Base-by-base conservation (phyloP, 805 yeast species). In the Saccharomyces cerevisiae region DNA sequence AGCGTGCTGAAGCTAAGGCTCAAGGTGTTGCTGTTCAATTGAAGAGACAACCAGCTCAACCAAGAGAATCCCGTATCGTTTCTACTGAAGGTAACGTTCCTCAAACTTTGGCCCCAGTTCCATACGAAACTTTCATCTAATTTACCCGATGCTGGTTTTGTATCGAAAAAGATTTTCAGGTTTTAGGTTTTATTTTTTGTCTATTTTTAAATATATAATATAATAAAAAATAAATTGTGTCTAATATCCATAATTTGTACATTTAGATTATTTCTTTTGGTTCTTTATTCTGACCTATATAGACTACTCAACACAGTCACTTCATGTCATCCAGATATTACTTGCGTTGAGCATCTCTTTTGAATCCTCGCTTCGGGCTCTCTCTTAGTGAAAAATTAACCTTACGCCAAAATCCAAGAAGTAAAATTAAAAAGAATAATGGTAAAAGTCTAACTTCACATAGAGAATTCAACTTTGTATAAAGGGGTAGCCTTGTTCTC, bases 101-200 rank as follows among this genome's bases (percentile, higher is more conserved):
- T 73, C 96, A 91, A 78, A 91, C 97, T 72, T 85, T 94, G 79
- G 94, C 97, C 75, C 98, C 99, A 79, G 91, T 89, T 81, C 87
- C 99, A 76, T 94, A 94, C 87, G 99, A 94, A 84, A 94, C 99
- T 76, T 92, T 85, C 87, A 94, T 94, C 82, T 94, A 90, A 87
- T 55, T 71, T 60, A 59, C 58, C 55, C 59, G 59, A 48, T 41
- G 17, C 13, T 36, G 22, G 43, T 32, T 50, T 50, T 50, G 43
- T 50, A 41, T 26, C 17, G n/a, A 8, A 46, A 46, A 46, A 46
- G 30, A 26, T 27, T 46, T 22, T 46, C 30, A 26, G 28, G 29
- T 46, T 26, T 46, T 46, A 26, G 28, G 28, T 26, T 46, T 46
- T 26, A 46, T 46, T 46, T 46, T 46, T 46, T 46, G 28, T 46